phyloP scores from a whole-genome alignment of 2,329 filamentous ascomycete genomes.

The Claviceps sp. region DNA sequence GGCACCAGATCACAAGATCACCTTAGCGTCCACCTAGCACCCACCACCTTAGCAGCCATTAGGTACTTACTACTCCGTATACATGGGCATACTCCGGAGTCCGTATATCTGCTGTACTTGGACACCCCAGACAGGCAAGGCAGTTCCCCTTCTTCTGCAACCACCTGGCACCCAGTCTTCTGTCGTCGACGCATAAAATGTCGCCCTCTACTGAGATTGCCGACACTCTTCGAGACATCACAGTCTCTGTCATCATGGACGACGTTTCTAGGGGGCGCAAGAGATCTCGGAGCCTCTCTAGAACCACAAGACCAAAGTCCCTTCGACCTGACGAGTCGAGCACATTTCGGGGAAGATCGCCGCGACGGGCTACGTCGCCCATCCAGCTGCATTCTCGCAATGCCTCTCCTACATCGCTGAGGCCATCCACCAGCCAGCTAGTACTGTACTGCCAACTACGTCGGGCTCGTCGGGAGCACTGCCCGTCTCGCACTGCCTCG shows the following conservation, averaged over 20 bases:
- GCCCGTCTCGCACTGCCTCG: slow-evolving; percentile 25
- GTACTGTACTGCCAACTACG: slow-evolving; percentile 27
- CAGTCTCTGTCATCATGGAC: slow-evolving; percentile 8
- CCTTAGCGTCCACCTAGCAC: not conserved
- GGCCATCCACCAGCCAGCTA: slow-evolving; percentile 28
- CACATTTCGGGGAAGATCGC: slow-evolving; percentile 28
- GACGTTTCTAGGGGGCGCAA: slow-evolving; percentile 25
- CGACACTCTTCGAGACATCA: slow-evolving; percentile 13
- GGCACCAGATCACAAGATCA: not conserved
- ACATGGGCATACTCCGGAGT: too few species aligned
- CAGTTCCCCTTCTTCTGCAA: not conserved
- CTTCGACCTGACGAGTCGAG: slow-evolving; percentile 27
- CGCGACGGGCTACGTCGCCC: slow-evolving; percentile 25
- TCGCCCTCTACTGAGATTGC: slow-evolving; percentile 11
- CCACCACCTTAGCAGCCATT: too few species aligned
- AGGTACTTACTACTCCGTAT: too few species aligned
- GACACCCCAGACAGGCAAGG: not conserved
- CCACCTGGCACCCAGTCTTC: too few species aligned
- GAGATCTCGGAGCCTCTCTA: slow-evolving; percentile 25
- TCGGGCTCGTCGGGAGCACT: slow-evolving; percentile 29
- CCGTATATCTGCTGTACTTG: too few species aligned
- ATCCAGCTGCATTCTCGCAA: slow-evolving; percentile 18
- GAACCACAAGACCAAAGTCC: slow-evolving; percentile 16
- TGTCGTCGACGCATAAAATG: slow-evolving; percentile 8
- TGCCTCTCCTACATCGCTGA: slow-evolving; percentile 18